A percentile compares a stretch with the other conserved stretches of the same genome.
These are phyloP conservation scores for Trichoderma oligosporum DNA, from an alignment of 2,329 filamentous ascomycete species.

Conservation along the genomic window DNA sequence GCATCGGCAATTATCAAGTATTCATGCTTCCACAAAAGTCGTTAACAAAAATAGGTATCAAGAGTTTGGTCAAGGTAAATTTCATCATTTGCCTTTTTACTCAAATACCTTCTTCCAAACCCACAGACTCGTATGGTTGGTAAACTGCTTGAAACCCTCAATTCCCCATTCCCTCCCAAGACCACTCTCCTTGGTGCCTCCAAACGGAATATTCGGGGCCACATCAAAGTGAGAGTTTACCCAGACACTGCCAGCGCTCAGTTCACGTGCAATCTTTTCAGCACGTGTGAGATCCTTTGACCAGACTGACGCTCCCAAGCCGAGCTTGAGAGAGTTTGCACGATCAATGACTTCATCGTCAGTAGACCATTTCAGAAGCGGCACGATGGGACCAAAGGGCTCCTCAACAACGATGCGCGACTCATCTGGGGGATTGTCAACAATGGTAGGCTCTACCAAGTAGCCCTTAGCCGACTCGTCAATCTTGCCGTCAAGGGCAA, in stretches of 20 bases:
- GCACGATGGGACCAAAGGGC: slow-evolving; percentile 61
- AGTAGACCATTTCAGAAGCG: slow-evolving; percentile 44
- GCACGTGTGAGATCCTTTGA: slow-evolving; percentile 49
- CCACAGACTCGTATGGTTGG: slow-evolving; percentile 30
- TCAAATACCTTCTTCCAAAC: slow-evolving; percentile 27
- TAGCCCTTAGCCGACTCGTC: slow-evolving; percentile 23
- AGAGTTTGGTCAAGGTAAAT: too few relatives aligned
- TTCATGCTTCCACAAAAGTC: too few relatives aligned
- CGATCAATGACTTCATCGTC: slow-evolving; percentile 33
- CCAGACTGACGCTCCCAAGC: slow-evolving; percentile 54
- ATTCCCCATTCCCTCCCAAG: slow-evolving; percentile 46
- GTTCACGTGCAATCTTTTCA: slow-evolving; percentile 44
- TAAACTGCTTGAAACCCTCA: slow-evolving; percentile 36
- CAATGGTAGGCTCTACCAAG: slow-evolving; percentile 31
- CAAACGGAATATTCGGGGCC: slow-evolving; percentile 40
- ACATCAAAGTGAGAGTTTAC: slow-evolving; percentile 46
- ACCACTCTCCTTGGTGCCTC: slow-evolving; percentile 51
- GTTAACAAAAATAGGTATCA: too few relatives aligned
- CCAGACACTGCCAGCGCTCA: slow-evolving; percentile 59
- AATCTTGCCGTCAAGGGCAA: slow-evolving; percentile 28
- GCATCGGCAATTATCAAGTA: too few relatives aligned
- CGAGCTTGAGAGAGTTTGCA: slow-evolving; percentile 48
- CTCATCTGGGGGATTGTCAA: slow-evolving; percentile 27
- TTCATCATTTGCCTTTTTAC: neutral
- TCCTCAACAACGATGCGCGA: slow-evolving; percentile 55